Percentiles rank a stretch among this genome's conserved stretches.
Evolutionary conservation across 306 rosid genomes (phyloP).

Genomic region (Dryas drummondii): DNA sequence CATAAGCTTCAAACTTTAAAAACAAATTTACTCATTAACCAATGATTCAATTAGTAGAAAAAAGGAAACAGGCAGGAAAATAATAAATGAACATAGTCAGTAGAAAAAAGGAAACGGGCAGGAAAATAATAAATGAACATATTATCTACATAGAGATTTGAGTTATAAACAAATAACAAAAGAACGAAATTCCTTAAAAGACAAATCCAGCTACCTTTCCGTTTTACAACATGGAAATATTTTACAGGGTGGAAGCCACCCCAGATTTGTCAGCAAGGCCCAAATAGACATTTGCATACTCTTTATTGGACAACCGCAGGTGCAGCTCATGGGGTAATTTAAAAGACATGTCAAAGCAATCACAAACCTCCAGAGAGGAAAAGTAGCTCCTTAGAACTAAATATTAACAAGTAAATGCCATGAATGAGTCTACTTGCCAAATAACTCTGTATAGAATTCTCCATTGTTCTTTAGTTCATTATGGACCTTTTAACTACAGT

Average conservation of each 20-base stretch:
- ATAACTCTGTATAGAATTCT: too few relatives aligned
- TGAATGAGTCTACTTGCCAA: too few relatives aligned
- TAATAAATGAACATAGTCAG: not conserved
- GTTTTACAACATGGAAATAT: not conserved
- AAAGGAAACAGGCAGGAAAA: not conserved
- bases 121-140: too few relatives aligned
- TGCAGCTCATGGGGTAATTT: too few relatives aligned
- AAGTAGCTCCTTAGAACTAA: not conserved
- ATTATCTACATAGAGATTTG: too few relatives aligned
- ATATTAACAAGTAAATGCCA: too few relatives aligned
- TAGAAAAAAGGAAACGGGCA: too few relatives aligned
- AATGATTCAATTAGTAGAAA: not conserved
- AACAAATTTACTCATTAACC: not conserved
- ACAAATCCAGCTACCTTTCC: not conserved
- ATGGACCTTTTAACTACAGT: too few relatives aligned
- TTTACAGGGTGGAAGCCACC: not conserved
- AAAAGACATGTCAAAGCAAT: not conserved
- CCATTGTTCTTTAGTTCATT: too few relatives aligned
- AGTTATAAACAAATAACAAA: not conserved
- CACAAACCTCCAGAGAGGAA: not conserved
- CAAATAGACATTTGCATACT: not conserved
- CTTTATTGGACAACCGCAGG: not conserved
- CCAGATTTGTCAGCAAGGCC: not conserved
- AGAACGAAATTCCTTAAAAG: not conserved
- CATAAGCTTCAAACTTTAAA: not conserved